Conservation (phyloP, 2,329 filamentous ascomycete genomes). For the Aspergillus felis region DNA sequence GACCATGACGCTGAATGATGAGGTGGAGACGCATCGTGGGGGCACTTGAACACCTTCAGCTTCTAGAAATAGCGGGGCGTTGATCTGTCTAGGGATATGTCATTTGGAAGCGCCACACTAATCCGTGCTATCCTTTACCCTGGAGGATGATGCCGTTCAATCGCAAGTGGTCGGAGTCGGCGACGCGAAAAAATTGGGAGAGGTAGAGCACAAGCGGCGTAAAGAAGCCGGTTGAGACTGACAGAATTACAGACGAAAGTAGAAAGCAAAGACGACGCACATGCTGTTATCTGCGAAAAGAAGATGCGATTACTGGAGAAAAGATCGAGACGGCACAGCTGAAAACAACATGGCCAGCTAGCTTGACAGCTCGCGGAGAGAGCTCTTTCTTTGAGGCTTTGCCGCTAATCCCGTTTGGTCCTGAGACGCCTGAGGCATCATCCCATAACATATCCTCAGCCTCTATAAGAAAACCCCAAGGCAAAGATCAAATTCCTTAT, state of each 20-base stretch:
- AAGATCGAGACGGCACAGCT: not conserved
- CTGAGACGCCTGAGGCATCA: constrained; percentile 3
- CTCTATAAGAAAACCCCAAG: not conserved
- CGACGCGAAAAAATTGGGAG: not conserved
- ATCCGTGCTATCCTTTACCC: not conserved
- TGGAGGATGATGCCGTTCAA: not conserved
- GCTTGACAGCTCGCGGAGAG: not conserved
- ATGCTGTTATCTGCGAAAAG: not conserved
- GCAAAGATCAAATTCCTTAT: constrained; percentile 1
- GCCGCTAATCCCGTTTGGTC: constrained; percentile 9
- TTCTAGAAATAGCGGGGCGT: not conserved
- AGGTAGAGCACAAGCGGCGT: not conserved
- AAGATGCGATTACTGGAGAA: not conserved
- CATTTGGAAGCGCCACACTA: not conserved
- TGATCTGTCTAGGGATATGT: not conserved
- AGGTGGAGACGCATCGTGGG: constrained; percentile 66
- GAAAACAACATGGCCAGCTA: not conserved
- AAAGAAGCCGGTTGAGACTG: not conserved
- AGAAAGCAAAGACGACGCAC: not conserved
- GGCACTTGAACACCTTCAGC: constrained; percentile 3
- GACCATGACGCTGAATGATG: constrained; percentile 65
- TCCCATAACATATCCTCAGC: not conserved
- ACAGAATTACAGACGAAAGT: not conserved
- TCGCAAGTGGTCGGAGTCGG: not conserved
- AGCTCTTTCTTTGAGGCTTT: not conserved